A percentile compares a stretch with the other conserved stretches of the same genome.
These are phyloP conservation scores for Lablab purpureus DNA, from an alignment of 306 rosid species.

Conservation along the genomic window DNA sequence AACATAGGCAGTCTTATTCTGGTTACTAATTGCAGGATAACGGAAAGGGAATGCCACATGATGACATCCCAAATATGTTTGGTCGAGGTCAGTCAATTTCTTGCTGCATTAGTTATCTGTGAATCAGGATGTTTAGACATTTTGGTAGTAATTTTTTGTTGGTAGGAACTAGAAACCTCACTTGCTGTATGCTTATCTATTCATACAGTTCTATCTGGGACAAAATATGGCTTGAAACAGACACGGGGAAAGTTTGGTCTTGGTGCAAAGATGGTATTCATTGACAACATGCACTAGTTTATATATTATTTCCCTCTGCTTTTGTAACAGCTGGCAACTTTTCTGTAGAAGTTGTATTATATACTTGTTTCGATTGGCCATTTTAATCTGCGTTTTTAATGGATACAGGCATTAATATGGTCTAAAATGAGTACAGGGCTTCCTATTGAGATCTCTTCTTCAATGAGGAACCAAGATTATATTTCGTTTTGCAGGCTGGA, in stretches of 20 bases:
- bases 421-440: constrained; percentile 99
- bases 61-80: constrained; percentile 99
- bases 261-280: constrained; percentile 97
- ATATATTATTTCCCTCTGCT: constrained; percentile 1
- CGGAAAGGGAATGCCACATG: constrained; percentile 98
- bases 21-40: constrained; percentile 72
- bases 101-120: constrained; percentile 38
- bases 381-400: constrained; percentile 31
- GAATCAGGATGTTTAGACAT: constrained; percentile 19
- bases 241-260: constrained; percentile 98
- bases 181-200: constrained; percentile 41
- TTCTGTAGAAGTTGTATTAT: too few species aligned
- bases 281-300: constrained; percentile 36
- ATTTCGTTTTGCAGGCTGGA: constrained; percentile 89
- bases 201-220: constrained; percentile 89
- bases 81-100: constrained; percentile 80
- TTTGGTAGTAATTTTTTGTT: constrained; percentile 24
- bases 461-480: constrained; percentile 83
- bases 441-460: constrained; percentile 88
- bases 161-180: constrained; percentile 37
- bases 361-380: not conserved
- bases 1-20: constrained; percentile 30
- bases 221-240: constrained; percentile 97
- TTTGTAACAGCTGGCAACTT: constrained; percentile 12
- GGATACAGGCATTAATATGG: constrained; percentile 92